Base-by-base conservation (phyloP, 1,139 yeast species). In the Debaryomycetaceae sp. region DNA sequence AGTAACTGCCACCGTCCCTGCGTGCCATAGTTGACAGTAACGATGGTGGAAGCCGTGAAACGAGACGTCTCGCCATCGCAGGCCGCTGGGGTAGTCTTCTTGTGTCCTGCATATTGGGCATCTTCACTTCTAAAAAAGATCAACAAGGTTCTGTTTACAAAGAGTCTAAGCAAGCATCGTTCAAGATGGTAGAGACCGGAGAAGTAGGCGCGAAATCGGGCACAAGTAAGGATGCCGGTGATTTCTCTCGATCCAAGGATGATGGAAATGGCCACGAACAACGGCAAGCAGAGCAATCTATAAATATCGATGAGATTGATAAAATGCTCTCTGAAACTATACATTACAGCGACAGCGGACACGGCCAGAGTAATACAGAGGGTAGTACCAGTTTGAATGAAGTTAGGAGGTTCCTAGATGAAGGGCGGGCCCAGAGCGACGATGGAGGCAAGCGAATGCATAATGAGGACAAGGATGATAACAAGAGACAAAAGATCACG, bases 311-410 rank as follows among this genome's bases (percentile, higher is more conserved):
- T 39, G 57, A 53, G 38, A 47, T 53, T 27, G 54, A 53, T 43
- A 51, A 53, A 45, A 51, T 50, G 49, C 50, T 53, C 37, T 51
- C 54, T 14, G 57, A 53, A 45, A 51, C 57, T 8, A 53, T 53
- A 14, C 45, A 42, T 31, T 47, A 49, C 14, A 48, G 42, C 9
- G 38, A 44, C 17, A 27, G 34, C 23, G 36, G 24, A 4, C 38
- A n/a, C 23, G 38, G 35, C 23, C 38, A 24, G 35, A 38, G 20
- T 37, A 40, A 11, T 27, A 41, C 9, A 20, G 30, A 24, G 9
- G n/a, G 7, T 36, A 36, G 31, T 27, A 4, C 8, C 31, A 27
- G 31, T 27, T 27, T 27, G 11, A 27, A 11, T 27, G 31, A 27
- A 27, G 31, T 27, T 3, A 7, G 11, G 11, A 27, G 31, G 11